phyloP scores from a whole-genome alignment of 2,329 filamentous ascomycete genomes.

The Fusarium austroafricanum region DNA sequence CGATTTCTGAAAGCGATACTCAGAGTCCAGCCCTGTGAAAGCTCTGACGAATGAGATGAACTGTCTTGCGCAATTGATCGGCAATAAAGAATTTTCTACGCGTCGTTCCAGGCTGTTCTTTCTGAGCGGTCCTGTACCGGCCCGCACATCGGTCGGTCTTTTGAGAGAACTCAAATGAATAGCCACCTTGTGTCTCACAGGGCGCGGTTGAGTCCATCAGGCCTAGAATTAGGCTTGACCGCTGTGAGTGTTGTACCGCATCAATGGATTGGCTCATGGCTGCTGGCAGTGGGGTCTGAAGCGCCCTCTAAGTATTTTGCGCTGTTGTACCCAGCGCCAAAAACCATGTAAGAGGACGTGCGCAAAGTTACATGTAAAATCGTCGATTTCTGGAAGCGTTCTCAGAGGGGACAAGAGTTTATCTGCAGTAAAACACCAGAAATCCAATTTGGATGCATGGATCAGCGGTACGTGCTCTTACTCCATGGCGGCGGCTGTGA shows the following conservation, averaged over 20 bases:
- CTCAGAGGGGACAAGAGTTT: neutral
- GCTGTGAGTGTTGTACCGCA: neutral
- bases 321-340: neutral
- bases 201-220: neutral
- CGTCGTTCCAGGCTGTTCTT: neutral
- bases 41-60: neutral
- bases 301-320: slow-evolving; percentile 11
- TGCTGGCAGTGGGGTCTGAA: neutral
- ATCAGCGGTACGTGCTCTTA: neutral
- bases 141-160: neutral
- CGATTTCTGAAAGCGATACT: neutral
- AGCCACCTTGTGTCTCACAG: neutral
- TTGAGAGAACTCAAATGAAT: neutral
- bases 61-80: neutral
- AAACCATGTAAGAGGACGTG: neutral
- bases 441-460: neutral
- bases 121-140: neutral
- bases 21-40: neutral
- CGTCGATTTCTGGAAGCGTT: neutral
- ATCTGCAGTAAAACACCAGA: slow-evolving; percentile 1
- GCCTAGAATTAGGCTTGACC: too few species aligned
- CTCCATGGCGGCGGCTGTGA: slow-evolving; percentile 15
- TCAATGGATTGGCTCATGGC: too few species aligned
- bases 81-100: neutral
- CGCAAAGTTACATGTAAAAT: neutral